phyloP scores from a whole-genome alignment of 2,329 filamentous ascomycete genomes.

The Neurospora sp. region DNA sequence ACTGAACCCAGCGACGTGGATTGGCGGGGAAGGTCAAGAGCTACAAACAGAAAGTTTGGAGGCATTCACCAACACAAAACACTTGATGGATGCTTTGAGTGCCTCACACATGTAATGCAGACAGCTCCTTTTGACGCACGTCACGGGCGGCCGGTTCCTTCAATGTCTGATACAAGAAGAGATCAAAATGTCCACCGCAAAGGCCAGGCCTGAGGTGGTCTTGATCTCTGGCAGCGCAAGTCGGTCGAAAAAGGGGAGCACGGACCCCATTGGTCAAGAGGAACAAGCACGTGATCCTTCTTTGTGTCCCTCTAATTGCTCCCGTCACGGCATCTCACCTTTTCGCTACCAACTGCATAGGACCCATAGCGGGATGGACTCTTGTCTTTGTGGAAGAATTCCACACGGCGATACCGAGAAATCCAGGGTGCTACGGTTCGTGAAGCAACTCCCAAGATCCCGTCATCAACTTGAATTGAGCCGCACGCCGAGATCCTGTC shows the following conservation, averaged over 20 bases:
- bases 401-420: not conserved
- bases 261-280: no score
- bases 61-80: not conserved
- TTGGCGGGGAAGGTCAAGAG: not conserved
- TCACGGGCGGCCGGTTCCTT: not conserved
- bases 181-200: not conserved
- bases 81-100: no score
- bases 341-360: not conserved
- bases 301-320: no score
- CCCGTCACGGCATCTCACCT: not conserved
- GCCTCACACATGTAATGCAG: not conserved
- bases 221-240: no score
- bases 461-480: not conserved
- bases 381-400: not conserved
- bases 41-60: not conserved
- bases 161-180: not conserved
- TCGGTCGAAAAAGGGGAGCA: no score
- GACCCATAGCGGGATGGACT: not conserved
- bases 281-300: no score
- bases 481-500: not conserved
- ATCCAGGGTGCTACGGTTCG: not conserved
- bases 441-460: not conserved
- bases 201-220: not conserved
- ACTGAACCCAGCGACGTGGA: not conserved
- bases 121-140: not conserved